phyloP scores from a whole-genome alignment of 192 early-diverging fungal genomes.

The Funneliformis geosporum region DNA sequence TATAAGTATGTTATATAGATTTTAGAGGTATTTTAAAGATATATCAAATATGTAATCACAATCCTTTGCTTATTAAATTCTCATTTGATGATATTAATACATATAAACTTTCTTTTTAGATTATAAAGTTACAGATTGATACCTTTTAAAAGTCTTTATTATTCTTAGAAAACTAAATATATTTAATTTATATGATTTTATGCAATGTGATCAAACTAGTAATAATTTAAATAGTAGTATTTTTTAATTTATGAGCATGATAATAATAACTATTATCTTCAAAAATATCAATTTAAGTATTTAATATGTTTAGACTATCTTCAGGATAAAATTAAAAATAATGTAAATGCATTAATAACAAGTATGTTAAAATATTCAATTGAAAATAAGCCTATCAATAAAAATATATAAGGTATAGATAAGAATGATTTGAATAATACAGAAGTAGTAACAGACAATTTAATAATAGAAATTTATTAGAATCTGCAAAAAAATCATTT shows the following conservation, averaged over 20 bases:
- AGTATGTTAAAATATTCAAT: neutral
- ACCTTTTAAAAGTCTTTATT: conserved; percentile 13
- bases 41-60: neutral
- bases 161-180: conserved; percentile 2
- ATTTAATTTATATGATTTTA: conserved; percentile 3
- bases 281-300: neutral
- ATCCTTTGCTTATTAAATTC: neutral
- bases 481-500: conserved; percentile 5
- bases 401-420: neutral
- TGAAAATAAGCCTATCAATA: conserved; percentile 11
- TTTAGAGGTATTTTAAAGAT: neutral
- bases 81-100: too few species aligned
- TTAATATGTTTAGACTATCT: too few species aligned
- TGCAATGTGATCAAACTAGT: neutral
- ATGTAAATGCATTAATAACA: neutral
- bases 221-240: neutral
- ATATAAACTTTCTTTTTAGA: too few species aligned
- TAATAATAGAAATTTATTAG: conserved; percentile 22
- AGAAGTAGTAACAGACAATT: too few species aligned
- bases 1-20: neutral
- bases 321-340: neutral
- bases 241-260: conserved; percentile 11
- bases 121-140: neutral
- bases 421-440: too few species aligned
- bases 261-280: conserved; percentile 17